Conservation (phyloP, 2,329 filamentous ascomycete species). For the Colletotrichum tabaci region DNA sequence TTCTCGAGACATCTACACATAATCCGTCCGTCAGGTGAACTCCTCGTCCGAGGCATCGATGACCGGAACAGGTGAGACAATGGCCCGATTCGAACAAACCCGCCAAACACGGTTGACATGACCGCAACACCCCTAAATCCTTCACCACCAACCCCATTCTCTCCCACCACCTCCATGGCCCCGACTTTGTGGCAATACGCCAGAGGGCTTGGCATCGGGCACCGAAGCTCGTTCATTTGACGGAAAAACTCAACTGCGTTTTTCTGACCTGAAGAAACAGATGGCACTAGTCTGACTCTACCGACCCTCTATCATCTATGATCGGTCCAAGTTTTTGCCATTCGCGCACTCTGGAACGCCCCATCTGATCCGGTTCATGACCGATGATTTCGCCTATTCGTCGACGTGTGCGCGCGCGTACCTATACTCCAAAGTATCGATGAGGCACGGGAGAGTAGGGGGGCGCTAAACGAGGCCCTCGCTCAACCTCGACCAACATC, state of each 20-base stretch:
- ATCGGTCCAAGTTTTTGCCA: too few relatives aligned
- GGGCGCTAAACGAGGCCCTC: conserved; percentile 14
- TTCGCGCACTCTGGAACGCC: neutral
- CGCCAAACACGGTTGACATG: conserved; percentile 20
- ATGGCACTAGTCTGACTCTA: conserved; percentile 24
- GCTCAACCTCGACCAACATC: conserved; percentile 25
- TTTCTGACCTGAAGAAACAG: conserved; percentile 25
- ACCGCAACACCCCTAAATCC: conserved; percentile 11
- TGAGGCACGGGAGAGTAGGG: neutral
- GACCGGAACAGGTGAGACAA: conserved; percentile 9
- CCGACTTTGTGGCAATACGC: conserved; percentile 14
- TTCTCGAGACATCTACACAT: too few relatives aligned
- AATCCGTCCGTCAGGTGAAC: neutral
- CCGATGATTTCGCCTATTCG: neutral
- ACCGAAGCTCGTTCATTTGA: conserved; percentile 32
- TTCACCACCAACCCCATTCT: neutral
- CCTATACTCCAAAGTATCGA: neutral
- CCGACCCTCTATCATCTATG: neutral
- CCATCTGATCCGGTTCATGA: neutral
- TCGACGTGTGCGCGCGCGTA: neutral
- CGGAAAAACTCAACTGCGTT: conserved; percentile 39
- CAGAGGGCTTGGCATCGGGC: conserved; percentile 30
- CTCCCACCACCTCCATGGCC: neutral
- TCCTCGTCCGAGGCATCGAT: neutral
- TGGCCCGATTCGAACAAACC: conserved; percentile 17